phyloP scores from a whole-genome alignment of 2,329 filamentous ascomycete genomes.

The Delphinella strobiligena region DNA sequence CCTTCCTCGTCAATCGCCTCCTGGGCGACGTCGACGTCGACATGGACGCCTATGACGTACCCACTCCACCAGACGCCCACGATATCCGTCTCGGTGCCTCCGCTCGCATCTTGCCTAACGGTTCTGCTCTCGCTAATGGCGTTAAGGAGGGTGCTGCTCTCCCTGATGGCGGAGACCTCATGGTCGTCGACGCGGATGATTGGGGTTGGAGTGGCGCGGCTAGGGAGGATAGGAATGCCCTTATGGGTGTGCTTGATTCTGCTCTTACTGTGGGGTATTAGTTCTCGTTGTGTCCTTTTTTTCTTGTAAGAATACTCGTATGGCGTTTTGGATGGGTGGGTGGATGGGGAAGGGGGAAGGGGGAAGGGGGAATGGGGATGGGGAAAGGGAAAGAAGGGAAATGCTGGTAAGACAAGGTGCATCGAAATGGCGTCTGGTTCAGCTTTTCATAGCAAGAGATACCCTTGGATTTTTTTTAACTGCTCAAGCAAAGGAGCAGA shows the following conservation, averaged over 20 bases:
- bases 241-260: conserved; percentile 28
- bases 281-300: no score
- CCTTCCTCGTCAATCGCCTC: conserved; percentile 59
- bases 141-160: conserved; percentile 10
- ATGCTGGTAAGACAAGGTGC: no score
- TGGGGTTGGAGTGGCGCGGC: conserved; percentile 26
- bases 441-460: no score
- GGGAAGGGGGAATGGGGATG: no score
- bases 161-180: conserved; percentile 22
- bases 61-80: conserved; percentile 18
- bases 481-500: no score
- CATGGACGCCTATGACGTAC: conserved; percentile 53
- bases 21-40: conserved; percentile 60
- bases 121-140: conserved; percentile 14
- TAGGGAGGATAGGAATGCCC: conserved; percentile 15
- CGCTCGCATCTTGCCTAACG: conserved; percentile 8
- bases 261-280: conserved; percentile 18
- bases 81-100: conserved; percentile 3
- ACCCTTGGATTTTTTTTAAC: no score
- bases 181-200: conserved; percentile 17
- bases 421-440: no score
- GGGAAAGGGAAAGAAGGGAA: no score
- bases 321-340: no score
- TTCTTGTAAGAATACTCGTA: no score
- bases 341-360: no score